A percentile compares a stretch with the other conserved stretches of the same genome.
These are phyloP conservation scores for Oryza australiensis DNA, from an alignment of 176 grass and related monocot species.

Conservation along the genomic window DNA sequence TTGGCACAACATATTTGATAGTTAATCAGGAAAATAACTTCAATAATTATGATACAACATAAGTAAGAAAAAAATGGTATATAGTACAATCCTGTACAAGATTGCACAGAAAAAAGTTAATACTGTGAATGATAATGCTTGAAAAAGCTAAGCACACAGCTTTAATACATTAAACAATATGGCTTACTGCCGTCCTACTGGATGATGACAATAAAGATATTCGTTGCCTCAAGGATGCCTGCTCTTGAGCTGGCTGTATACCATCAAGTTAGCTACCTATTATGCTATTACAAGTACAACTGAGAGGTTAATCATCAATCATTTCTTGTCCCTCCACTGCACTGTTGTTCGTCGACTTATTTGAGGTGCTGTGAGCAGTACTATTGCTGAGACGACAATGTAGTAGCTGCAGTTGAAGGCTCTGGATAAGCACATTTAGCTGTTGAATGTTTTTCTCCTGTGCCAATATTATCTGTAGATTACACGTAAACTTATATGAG, in stretches of 20 bases:
- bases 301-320: slow-evolving; percentile 31
- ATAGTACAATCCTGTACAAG: slow-evolving; percentile 24
- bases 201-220: not conserved
- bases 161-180: slow-evolving; percentile 26
- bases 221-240: not conserved
- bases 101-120: not conserved
- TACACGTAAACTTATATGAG: slow-evolving; percentile 7
- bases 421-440: slow-evolving; percentile 72
- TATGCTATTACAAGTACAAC: not conserved
- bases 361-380: slow-evolving; percentile 39
- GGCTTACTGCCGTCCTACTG: not conserved
- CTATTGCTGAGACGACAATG: slow-evolving; percentile 69
- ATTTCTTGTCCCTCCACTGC: slow-evolving; percentile 44
- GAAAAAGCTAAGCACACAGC: not conserved
- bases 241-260: slow-evolving; percentile 16
- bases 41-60: slow-evolving; percentile 21
- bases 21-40: not conserved
- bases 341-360: slow-evolving; percentile 11
- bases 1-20: not conserved
- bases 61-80: not conserved
- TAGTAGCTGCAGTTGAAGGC: slow-evolving; percentile 73
- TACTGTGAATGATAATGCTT: not conserved
- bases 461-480: slow-evolving; percentile 66
- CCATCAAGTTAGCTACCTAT: not conserved
- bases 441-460: slow-evolving; percentile 87